These are phyloP conservation scores for Symbiodinium natans DNA, from an alignment of 73 alveolate species.

Conservation along the genomic window DNA sequence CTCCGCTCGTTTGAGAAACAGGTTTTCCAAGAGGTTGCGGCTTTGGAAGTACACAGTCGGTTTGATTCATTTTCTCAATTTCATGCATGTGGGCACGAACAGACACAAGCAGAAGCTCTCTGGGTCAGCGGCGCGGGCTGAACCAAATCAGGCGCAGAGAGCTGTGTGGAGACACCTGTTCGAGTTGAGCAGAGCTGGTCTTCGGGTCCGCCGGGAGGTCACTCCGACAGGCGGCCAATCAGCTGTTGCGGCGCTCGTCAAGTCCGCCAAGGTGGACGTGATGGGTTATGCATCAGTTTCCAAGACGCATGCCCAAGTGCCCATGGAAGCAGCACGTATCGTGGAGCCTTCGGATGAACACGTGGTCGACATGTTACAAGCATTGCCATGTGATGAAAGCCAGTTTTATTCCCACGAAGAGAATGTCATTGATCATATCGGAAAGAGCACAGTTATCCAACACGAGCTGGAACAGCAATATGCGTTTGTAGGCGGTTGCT, in stretches of 20 bases:
- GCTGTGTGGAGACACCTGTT: background rate
- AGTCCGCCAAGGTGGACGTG: background rate
- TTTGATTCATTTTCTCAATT: background rate
- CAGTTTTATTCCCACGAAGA: background rate
- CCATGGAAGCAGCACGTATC: background rate
- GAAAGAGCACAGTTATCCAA: background rate
- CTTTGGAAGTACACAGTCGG: background rate
- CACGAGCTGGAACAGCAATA: background rate
- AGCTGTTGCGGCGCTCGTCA: background rate
- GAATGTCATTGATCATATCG: background rate
- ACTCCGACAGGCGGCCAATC: conserved; percentile 10
- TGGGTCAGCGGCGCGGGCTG: background rate
- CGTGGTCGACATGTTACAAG: background rate
- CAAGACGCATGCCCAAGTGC: background rate
- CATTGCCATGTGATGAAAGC: background rate
- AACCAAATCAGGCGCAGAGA: background rate
- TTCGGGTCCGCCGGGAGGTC: background rate
- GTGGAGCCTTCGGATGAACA: background rate
- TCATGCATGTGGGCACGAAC: background rate
- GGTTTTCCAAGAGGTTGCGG: background rate
- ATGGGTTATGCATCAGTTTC: background rate
- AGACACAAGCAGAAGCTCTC: background rate
- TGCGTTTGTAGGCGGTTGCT: background rate
- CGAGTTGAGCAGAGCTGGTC: background rate
- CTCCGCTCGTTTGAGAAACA: background rate